Evolutionary conservation across 164 flowering plant genomes (phyloP).

Genomic region (Echeveria elegans): DNA sequence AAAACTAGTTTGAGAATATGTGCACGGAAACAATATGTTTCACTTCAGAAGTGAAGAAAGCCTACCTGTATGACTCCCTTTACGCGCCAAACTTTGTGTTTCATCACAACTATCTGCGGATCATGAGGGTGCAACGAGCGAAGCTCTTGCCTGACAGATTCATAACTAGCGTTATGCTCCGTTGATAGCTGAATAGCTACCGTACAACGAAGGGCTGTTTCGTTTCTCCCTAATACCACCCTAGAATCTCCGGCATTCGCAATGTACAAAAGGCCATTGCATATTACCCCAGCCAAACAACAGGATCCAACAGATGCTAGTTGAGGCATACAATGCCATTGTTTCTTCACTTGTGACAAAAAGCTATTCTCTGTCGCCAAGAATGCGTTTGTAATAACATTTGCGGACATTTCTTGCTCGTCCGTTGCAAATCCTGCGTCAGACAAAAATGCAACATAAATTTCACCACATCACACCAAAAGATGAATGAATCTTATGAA

Average conservation of each 20-base stretch:
- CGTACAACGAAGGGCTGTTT: slow-evolving; percentile 17
- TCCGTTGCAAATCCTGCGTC: background rate
- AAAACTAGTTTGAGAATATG: background rate
- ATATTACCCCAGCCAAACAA: slow-evolving; percentile 48
- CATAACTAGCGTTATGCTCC: slow-evolving; percentile 52
- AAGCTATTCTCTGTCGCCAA: slow-evolving; percentile 44
- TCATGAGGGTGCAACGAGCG: slow-evolving; percentile 46
- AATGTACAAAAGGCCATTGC: slow-evolving; percentile 36
- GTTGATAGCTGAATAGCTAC: slow-evolving; percentile 40
- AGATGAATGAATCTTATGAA: no score
- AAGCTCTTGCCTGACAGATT: slow-evolving; percentile 50
- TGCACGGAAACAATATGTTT: background rate
- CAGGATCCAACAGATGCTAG: slow-evolving; percentile 59
- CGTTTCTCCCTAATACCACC: slow-evolving; percentile 27
- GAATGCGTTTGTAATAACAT: slow-evolving; percentile 45
- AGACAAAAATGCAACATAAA: background rate
- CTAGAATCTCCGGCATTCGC: slow-evolving; percentile 45
- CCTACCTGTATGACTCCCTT: slow-evolving; percentile 66
- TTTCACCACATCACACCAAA: background rate
- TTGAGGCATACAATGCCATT: slow-evolving; percentile 42
- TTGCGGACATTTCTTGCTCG: slow-evolving; percentile 9
- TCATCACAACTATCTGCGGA: slow-evolving; percentile 43
- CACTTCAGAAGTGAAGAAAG: background rate
- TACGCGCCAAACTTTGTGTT: slow-evolving; percentile 62
- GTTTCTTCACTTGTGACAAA: slow-evolving; percentile 40